A percentile compares a stretch with the other conserved stretches of the same genome.
Evolutionary conservation across 805 yeast genomes (phyloP).

Genomic region (Starmerella ratchasimensis): DNA sequence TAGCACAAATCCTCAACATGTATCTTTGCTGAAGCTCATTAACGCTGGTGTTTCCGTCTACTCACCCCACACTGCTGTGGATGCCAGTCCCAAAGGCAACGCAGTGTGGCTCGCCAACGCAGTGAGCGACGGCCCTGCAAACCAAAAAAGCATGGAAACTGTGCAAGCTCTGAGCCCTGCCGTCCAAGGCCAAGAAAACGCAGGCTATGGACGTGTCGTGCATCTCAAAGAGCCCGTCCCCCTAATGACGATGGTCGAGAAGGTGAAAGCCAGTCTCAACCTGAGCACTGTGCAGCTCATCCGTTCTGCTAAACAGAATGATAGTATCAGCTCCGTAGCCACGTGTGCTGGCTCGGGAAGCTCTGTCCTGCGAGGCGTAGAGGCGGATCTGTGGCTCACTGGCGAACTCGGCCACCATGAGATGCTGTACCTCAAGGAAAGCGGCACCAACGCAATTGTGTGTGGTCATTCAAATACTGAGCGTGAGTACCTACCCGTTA

Average conservation of each 20-base stretch:
- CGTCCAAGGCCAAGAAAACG: constrained; percentile 32
- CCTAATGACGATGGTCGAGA: constrained; percentile 34
- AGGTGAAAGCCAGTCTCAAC: constrained; percentile 41
- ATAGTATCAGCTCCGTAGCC: constrained; percentile 45
- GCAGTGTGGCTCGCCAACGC: constrained; percentile 80
- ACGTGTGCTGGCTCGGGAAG: constrained; percentile 95
- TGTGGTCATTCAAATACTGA: constrained; percentile 92
- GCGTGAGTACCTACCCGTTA: constrained; percentile 55
- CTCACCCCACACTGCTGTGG: constrained; percentile 92
- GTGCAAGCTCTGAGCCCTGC: constrained; percentile 35
- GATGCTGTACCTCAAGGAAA: constrained; percentile 53
- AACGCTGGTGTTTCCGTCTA: constrained; percentile 76
- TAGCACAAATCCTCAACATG: constrained; percentile 65
- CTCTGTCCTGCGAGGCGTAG: constrained; percentile 42
- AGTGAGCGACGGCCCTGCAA: constrained; percentile 27
- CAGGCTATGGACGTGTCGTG: constrained; percentile 75
- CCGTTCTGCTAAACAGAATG: constrained; percentile 18
- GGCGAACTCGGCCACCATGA: constrained; percentile 96
- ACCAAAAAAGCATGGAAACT: constrained; percentile 20
- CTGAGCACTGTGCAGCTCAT: constrained; percentile 55
- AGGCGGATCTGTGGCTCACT: constrained; percentile 64
- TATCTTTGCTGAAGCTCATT: constrained; percentile 55
- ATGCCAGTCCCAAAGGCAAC: constrained; percentile 84
- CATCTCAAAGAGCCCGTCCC: constrained; percentile 33
- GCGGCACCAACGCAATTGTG: constrained; percentile 55